These are phyloP conservation scores for Melocanna baccifera DNA, from an alignment of 176 grass and related monocot genomes.

Conservation along the genomic window DNA sequence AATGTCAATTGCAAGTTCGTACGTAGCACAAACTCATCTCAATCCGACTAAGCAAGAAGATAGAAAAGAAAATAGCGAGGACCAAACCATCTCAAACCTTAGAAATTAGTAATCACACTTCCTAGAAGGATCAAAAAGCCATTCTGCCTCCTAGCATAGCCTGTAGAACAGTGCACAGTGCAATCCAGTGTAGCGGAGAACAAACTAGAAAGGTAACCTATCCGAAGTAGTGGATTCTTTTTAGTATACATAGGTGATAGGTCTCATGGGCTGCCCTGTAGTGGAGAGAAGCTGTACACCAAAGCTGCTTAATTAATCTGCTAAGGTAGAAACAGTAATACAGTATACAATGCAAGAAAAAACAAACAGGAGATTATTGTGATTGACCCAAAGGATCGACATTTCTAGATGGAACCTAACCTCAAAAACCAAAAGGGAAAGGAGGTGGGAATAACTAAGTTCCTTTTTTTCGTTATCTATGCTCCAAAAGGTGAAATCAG, in stretches of 20 bases:
- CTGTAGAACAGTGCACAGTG: background rate
- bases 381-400: background rate
- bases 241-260: conserved; percentile 5
- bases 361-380: conserved; percentile 1
- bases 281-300: background rate
- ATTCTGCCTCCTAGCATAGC: background rate
- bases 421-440: background rate
- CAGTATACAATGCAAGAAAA: background rate
- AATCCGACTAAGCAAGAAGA: background rate
- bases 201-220: conserved; percentile 41
- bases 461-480: background rate
- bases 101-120: background rate
- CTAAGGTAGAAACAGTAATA: background rate
- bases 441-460: background rate
- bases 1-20: background rate
- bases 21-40: background rate
- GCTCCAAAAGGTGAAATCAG: background rate
- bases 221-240: conserved; percentile 14
- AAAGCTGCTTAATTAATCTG: conserved; percentile 28
- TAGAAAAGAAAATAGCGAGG: background rate
- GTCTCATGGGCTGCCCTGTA: background rate
- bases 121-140: conserved; percentile 20
- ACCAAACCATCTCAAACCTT: background rate
- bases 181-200: conserved; percentile 25
- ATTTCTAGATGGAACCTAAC: conserved; percentile 4